These are phyloP conservation scores for Fusarium nurragi DNA, from an alignment of 2,329 filamentous ascomycete genomes.

Conservation along the genomic window DNA sequence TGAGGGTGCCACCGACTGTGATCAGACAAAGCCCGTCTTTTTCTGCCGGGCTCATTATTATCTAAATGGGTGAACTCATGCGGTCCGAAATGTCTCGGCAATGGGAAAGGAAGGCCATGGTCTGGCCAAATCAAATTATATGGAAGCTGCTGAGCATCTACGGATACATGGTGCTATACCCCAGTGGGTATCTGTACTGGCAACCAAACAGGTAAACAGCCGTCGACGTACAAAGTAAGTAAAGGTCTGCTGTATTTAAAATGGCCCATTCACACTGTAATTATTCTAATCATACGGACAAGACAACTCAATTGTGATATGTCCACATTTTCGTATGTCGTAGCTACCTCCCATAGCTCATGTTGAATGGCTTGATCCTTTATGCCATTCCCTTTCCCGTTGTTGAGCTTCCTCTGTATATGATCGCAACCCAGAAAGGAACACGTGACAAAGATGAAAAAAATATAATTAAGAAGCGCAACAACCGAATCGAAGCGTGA, in stretches of 20 bases:
- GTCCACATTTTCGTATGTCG: conserved; percentile 13
- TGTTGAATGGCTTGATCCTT: conserved; percentile 48
- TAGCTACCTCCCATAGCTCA: conserved; percentile 46
- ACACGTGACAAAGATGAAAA: conserved; percentile 15
- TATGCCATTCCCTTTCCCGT: conserved; percentile 39
- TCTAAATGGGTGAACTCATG: not conserved
- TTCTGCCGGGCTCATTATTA: not conserved
- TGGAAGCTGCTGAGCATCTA: not conserved
- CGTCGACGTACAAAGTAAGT: not conserved
- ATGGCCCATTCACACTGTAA: conserved; percentile 12
- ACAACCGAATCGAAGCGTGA: not conserved
- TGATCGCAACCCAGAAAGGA: conserved; percentile 28
- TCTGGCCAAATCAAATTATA: conserved; percentile 1
- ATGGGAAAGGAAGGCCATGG: not conserved
- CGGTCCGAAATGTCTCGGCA: conserved; percentile 22
- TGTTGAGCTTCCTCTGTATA: conserved; percentile 41
- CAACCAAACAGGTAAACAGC: not conserved
- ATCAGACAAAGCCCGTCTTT: conserved; percentile 16
- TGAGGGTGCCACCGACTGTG: conserved; percentile 13
- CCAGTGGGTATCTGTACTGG: not conserved
- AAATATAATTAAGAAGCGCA: not conserved
- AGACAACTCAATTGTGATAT: conserved; percentile 16
- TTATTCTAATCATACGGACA: conserved; percentile 18
- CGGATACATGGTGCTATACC: not conserved
- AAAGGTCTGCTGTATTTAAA: conserved; percentile 12